Evolutionary conservation across 169 alveolate species (phyloP).

Genomic region (Eimeria praecox): DNA sequence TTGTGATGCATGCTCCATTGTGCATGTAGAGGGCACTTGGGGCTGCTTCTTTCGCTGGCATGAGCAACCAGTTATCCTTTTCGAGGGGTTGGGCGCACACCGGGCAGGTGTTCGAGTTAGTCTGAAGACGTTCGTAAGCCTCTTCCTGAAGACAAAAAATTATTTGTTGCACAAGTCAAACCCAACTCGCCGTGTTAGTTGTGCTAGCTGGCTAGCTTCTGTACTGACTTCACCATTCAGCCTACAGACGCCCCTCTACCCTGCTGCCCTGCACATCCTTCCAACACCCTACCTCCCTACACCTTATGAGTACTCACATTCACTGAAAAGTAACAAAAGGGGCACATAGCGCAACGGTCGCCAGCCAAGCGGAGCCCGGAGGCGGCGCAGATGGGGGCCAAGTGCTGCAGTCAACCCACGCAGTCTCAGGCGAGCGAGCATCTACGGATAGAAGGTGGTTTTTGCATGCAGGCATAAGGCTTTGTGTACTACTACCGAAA

Average conservation of each 20-base stretch:
- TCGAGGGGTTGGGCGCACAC: neutral
- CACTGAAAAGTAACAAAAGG: slow-evolving; percentile 1
- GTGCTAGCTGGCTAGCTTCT: neutral
- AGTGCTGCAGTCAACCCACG: slow-evolving; percentile 9
- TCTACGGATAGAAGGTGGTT: too few relatives aligned
- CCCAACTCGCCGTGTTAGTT: too few relatives aligned
- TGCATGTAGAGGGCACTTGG: slow-evolving; percentile 34
- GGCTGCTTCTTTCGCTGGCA: slow-evolving; percentile 15
- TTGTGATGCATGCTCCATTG: neutral
- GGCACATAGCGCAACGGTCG: slow-evolving; percentile 36
- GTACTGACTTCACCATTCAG: too few relatives aligned
- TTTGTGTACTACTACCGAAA: neutral
- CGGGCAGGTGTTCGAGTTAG: too few relatives aligned
- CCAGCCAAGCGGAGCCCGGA: slow-evolving; percentile 8
- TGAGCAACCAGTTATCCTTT: neutral
- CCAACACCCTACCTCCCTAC: too few relatives aligned
- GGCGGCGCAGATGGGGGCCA: neutral
- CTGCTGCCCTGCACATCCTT: too few relatives aligned
- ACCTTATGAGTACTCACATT: too few relatives aligned
- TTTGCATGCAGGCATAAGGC: neutral
- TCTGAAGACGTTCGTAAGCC: neutral
- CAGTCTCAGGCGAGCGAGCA: neutral
- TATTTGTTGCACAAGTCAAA: too few relatives aligned
- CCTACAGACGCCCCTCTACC: too few relatives aligned
- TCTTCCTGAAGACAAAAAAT: neutral